phyloP scores from a whole-genome alignment of 2,329 filamentous ascomycete genomes.

The Basipetospora chlamydospora region DNA sequence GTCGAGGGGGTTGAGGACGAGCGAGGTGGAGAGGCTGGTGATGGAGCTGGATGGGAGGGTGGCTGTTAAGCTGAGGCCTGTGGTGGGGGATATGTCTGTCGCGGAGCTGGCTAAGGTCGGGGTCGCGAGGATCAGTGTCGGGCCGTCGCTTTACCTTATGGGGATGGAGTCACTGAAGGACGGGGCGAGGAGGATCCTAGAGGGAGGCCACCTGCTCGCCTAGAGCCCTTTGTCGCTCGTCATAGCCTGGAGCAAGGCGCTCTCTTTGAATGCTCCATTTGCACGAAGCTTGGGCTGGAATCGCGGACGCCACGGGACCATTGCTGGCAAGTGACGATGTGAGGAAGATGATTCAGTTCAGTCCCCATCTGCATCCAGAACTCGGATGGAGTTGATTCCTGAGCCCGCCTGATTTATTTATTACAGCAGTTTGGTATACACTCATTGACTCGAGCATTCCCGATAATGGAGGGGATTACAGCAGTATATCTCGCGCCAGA shows the following conservation, averaged over 20 bases:
- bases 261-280: background rate
- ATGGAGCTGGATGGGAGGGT: slow-evolving; percentile 32
- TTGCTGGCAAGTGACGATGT: no score
- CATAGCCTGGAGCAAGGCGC: background rate
- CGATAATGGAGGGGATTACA: no score
- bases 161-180: slow-evolving; percentile 24
- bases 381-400: no score
- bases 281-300: background rate
- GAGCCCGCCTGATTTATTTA: no score
- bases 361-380: background rate
- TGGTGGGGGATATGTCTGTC: slow-evolving; percentile 24
- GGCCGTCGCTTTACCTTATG: slow-evolving; percentile 27
- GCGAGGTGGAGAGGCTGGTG: slow-evolving; percentile 32
- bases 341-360: no score
- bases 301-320: no score
- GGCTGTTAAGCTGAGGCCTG: slow-evolving; percentile 28
- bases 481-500: no score
- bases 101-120: slow-evolving; percentile 30
- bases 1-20: slow-evolving; percentile 23
- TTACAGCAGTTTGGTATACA: no score
- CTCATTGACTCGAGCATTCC: no score
- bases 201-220: slow-evolving; percentile 8
- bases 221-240: background rate
- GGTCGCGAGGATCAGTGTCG: slow-evolving; percentile 40
- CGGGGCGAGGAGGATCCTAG: slow-evolving; percentile 17